Conservation (phyloP, 2,329 filamentous ascomycete species). For the Fusarium equiseti region DNA sequence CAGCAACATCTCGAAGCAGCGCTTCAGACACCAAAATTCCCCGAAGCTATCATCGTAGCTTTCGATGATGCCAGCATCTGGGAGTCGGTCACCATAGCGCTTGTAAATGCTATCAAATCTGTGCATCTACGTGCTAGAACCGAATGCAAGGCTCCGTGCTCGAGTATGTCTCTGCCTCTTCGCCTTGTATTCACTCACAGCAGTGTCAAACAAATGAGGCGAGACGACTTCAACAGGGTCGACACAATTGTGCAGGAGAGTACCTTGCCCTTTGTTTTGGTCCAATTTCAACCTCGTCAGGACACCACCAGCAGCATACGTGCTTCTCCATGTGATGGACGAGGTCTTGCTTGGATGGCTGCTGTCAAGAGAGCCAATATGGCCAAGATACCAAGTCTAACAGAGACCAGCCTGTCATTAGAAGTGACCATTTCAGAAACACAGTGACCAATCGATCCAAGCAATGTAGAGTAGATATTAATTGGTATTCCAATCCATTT, state of each 20-base stretch:
- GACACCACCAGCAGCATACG: background rate
- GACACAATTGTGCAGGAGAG: constrained; percentile 56
- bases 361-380: background rate
- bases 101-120: constrained; percentile 53
- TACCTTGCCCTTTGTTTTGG: constrained; percentile 48
- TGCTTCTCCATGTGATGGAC: constrained; percentile 9
- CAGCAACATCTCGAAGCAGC: constrained; percentile 52
- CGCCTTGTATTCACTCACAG: constrained; percentile 58
- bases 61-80: constrained; percentile 59
- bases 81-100: constrained; percentile 56
- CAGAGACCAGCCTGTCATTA: background rate
- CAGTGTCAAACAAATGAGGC: constrained; percentile 60
- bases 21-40: constrained; percentile 41
- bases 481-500: constrained; percentile 20
- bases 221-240: constrained; percentile 61
- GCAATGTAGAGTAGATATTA: constrained; percentile 56
- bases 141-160: constrained; percentile 58
- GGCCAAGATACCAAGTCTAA: background rate
- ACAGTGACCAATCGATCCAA: background rate
- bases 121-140: constrained; percentile 48
- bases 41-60: constrained; percentile 60
- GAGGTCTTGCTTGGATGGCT: constrained; percentile 13
- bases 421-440: background rate
- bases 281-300: background rate
- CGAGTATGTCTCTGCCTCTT: constrained; percentile 50